Evolutionary conservation across 441 rosid genomes (phyloP).

Genomic region (Capsella rubella): DNA sequence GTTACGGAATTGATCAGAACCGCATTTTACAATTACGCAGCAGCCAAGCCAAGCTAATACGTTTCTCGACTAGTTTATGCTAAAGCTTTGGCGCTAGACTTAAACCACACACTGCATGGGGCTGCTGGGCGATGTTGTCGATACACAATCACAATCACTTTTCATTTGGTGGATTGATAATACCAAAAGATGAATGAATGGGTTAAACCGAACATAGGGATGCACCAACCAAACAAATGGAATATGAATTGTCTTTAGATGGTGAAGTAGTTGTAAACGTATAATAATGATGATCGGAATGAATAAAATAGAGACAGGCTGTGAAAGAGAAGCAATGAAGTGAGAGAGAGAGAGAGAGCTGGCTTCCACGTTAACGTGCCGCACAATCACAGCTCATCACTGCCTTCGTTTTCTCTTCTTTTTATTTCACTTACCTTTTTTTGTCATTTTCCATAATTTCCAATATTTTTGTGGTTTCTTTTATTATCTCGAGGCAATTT

Average conservation of each 20-base stretch:
- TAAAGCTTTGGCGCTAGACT: too few relatives aligned
- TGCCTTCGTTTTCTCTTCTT: background rate
- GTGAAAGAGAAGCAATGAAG: background rate
- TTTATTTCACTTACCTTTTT: slow-evolving; percentile 9
- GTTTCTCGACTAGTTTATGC: too few relatives aligned
- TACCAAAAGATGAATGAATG: background rate
- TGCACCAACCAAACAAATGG: background rate
- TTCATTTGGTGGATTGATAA: too few relatives aligned
- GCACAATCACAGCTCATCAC: slow-evolving; percentile 33
- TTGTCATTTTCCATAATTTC: background rate
- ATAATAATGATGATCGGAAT: too few relatives aligned
- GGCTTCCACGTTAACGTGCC: slow-evolving; percentile 25
- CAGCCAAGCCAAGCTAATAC: too few relatives aligned
- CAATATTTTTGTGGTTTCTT: too few relatives aligned
- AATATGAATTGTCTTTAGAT: background rate
- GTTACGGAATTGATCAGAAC: too few relatives aligned
- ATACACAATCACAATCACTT: too few relatives aligned
- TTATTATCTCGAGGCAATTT: background rate
- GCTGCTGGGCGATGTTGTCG: too few relatives aligned
- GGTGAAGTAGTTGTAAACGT: background rate
- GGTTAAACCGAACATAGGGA: background rate
- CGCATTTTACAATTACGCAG: too few relatives aligned
- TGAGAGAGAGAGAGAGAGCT: background rate
- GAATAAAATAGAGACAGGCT: too few relatives aligned
- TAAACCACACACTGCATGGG: too few relatives aligned